Conservation (phyloP, 805 yeast species). For the Zygosaccharomyces lentus region DNA sequence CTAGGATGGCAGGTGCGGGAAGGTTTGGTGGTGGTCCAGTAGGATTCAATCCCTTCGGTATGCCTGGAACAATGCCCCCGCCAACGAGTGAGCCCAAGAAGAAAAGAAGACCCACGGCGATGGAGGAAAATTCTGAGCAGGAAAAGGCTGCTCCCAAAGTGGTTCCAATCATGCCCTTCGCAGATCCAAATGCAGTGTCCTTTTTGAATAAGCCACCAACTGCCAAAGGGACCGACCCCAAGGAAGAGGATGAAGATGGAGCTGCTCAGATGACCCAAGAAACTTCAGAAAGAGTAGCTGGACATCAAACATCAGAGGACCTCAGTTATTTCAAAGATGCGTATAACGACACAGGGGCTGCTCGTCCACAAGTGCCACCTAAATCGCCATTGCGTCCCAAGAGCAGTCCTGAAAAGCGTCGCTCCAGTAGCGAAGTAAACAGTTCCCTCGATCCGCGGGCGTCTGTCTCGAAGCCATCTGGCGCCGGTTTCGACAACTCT, state of each 20-base stretch:
- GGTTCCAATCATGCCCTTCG: slow-evolving; percentile 53
- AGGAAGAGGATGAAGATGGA: neutral
- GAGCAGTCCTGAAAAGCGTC: neutral
- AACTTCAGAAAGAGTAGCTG: neutral
- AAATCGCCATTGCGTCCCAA: slow-evolving; percentile 5
- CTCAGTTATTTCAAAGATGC: neutral
- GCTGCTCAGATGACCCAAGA: neutral
- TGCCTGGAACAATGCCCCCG: slow-evolving; percentile 28
- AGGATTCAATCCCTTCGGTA: slow-evolving; percentile 42
- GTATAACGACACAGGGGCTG: slow-evolving; percentile 8
- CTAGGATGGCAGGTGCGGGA: slow-evolving; percentile 83
- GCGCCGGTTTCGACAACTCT: neutral
- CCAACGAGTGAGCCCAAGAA: slow-evolving; percentile 21
- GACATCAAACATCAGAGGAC: slow-evolving; percentile 5
- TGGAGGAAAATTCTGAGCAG: slow-evolving; percentile 20
- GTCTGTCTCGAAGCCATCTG: neutral
- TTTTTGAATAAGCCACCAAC: slow-evolving; percentile 19
- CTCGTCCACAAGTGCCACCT: slow-evolving; percentile 18
- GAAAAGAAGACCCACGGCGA: slow-evolving; percentile 24
- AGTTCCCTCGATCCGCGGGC: neutral
- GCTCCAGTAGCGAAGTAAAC: neutral
- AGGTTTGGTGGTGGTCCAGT: slow-evolving; percentile 62
- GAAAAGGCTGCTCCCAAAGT: slow-evolving; percentile 32
- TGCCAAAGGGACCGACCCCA: slow-evolving; percentile 3
- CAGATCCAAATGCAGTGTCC: slow-evolving; percentile 37